Evolutionary conservation across 768 basidiomycete species (phyloP), one percentile per base, ranked within the genome.

Genomic region (Boletus insuetus): DNA sequence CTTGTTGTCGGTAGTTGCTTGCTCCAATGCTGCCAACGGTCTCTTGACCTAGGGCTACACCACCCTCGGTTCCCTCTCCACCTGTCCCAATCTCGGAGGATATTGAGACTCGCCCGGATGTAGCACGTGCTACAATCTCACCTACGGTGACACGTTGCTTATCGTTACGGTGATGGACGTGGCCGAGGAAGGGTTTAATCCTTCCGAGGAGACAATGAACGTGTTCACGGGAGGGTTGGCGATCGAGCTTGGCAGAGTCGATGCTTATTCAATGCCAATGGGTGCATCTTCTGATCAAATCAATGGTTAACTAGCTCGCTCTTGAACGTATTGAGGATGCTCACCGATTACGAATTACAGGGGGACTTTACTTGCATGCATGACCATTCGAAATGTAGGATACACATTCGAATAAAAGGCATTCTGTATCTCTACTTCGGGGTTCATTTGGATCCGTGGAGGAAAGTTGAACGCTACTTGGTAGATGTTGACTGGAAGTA

Each of bases 181-280:
- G 37, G 46, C 45, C 13, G 57, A 61, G 8, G 38, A 39, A 17
- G 38, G 4, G 14, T 83, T 82, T 59, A 82, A 81, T 53, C 66
- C 84, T 22, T 76, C 81, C 1, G 61, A 76, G 58, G 68, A 63
- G 20, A 82, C 83, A 17, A 80, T 85, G 82, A 78, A 85, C 56
- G 61, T 60, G 14, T 64, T 85, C 55, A 85, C 84, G 12, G 69
- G 72, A 46, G 74, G 72, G 37, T 69, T 79, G 60, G 85, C 78
- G 0, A 72, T 66, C 39, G 62, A 74, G 35, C 63, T 81, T 24
- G 85, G 85, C 10, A 69, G 77, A 26, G 73, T 86, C 22, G 42
- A 72, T 14, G 81, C 81, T 13, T 72, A 66, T 10, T 69, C 79
- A 6, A 69, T 55, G 3, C 67, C 79, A 55, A 79, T 86, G 10